Percentiles rank a stretch among this genome's conserved stretches.
Conservation (phyloP, 331 rosid species). For the Malus hybrid region DNA sequence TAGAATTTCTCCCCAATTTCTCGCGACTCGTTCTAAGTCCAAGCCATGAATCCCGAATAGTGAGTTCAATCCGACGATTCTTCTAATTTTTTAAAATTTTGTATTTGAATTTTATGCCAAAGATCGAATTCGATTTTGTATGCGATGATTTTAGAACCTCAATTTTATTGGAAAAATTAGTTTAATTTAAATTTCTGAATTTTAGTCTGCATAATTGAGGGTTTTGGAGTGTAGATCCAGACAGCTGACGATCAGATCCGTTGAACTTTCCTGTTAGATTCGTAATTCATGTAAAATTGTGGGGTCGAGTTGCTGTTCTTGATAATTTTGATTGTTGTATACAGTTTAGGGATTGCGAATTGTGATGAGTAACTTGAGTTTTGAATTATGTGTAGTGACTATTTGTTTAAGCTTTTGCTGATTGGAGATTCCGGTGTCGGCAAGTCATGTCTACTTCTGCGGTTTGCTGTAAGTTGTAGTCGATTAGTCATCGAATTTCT, state of each 20-base stretch:
- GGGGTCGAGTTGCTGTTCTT: not conserved
- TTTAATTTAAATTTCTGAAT: not conserved
- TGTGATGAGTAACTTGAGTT: slow-evolving; percentile 7
- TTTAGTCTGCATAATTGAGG: not conserved
- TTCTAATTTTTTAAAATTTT: not conserved
- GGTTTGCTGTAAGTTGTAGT: slow-evolving; percentile 92
- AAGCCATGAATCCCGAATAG: slow-evolving; percentile 96
- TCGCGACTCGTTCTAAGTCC: slow-evolving; percentile 17
- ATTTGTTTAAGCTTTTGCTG: slow-evolving; percentile 90
- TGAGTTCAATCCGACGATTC: slow-evolving; percentile 29
- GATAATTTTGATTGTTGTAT: not conserved
- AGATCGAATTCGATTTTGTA: not conserved
- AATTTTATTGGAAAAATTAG: not conserved
- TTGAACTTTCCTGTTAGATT: not conserved
- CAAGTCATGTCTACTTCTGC: slow-evolving; percentile 91
- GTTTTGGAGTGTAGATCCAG: slow-evolving; percentile 43
- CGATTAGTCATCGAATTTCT: not conserved
- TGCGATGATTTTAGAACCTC: not conserved
- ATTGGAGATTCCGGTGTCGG: slow-evolving; percentile 99
- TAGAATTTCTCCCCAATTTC: slow-evolving; percentile 7
- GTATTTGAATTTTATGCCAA: not conserved
- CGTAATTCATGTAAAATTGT: not conserved
- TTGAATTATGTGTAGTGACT: slow-evolving; percentile 56
- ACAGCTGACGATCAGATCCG: slow-evolving; percentile 40
- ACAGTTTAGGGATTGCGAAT: not conserved